Conservation (phyloP, 108 stramenopile genomes). For the Pseudonitzschia multistriata region DNA sequence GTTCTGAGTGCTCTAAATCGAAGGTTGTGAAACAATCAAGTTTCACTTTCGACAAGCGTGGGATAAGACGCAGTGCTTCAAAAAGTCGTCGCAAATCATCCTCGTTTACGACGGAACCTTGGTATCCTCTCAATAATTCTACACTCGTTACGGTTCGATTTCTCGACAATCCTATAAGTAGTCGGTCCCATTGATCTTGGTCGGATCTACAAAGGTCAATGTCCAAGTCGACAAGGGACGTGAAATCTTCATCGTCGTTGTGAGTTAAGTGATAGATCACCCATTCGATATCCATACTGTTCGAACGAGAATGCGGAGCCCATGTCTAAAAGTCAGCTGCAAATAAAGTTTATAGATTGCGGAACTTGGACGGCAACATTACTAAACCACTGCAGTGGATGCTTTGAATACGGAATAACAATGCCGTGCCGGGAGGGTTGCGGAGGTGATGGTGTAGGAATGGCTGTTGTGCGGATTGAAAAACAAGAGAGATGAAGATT, state of each 20-base stretch:
- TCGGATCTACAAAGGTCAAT: slow-evolving; percentile 14
- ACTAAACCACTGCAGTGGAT: too few species aligned
- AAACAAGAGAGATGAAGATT: too few species aligned
- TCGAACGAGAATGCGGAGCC: not conserved
- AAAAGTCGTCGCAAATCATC: slow-evolving; percentile 1
- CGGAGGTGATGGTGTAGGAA: too few species aligned
- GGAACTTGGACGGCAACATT: too few species aligned
- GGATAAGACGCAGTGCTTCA: not conserved
- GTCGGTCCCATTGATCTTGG: slow-evolving; percentile 11
- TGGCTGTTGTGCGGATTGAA: too few species aligned
- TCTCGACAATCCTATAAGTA: not conserved
- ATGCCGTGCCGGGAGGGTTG: too few species aligned
- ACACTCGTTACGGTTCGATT: slow-evolving; percentile 4
- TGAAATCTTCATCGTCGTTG: slow-evolving; percentile 14
- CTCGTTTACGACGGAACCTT: not conserved
- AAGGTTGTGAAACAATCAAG: not conserved
- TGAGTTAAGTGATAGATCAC: slow-evolving; percentile 13
- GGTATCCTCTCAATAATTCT: slow-evolving; percentile 11
- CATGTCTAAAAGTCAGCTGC: not conserved
- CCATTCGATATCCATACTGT: slow-evolving; percentile 10
- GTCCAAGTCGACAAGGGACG: slow-evolving; percentile 2
- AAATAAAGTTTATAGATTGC: too few species aligned
- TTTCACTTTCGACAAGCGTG: not conserved
- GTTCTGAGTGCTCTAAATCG: slow-evolving; percentile 2
- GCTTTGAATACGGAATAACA: too few species aligned